Base-by-base conservation (phyloP, 495 filamentous ascomycete species). In the Lasiosphaeria miniovina region DNA sequence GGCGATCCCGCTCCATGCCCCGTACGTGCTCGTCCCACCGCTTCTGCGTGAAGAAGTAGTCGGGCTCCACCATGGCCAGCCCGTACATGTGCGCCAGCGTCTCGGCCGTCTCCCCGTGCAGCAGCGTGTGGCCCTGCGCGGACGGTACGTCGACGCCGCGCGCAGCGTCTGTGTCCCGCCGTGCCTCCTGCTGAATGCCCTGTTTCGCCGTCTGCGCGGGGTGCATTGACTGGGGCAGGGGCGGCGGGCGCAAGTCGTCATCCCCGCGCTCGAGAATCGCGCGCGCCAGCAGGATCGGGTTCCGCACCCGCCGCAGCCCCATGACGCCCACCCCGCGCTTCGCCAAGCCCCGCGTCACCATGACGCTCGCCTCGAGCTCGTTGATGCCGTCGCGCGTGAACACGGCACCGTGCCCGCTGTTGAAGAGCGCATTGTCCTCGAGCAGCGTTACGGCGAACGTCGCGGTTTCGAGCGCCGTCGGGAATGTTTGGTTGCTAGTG, bases 361-460 rank as follows among this genome's bases (percentile, higher is more conserved):
- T 96, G 33, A 96, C 81, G n/a, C 85, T 89, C 35, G 92, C 88
- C 72, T 96, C 92, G 63, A 96, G 85, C 72, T 96, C 91, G 72
- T 90, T 92, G 57, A 83, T 84, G 8, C 91, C 92, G 52, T 86
- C 86, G 43, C 84, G 80, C 3, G 90, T 95, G 71, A 95, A 96
- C 14, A 96, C 91, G 52, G 90, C 89, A 61, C 92, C 92, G 61
- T 86, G 86, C 45, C 87, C 92, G 59, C 84, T 84, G 75, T 96
- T 96, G 81, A 93, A 96, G 10, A 95, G 85, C 5, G 85, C 82
- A 67, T 91, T 83, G 65, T 95, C 79, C 77, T 96, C 92, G 49
- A 96, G 84, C 24, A 86, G 77, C 6, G 78, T 77, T 38, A 96
- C 90, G 59, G 91, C 92, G 66, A 87, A 81, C 8, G 88, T 88